Evolutionary conservation across 306 rosid genomes (phyloP).

Genomic region (Castanea mollissima): DNA sequence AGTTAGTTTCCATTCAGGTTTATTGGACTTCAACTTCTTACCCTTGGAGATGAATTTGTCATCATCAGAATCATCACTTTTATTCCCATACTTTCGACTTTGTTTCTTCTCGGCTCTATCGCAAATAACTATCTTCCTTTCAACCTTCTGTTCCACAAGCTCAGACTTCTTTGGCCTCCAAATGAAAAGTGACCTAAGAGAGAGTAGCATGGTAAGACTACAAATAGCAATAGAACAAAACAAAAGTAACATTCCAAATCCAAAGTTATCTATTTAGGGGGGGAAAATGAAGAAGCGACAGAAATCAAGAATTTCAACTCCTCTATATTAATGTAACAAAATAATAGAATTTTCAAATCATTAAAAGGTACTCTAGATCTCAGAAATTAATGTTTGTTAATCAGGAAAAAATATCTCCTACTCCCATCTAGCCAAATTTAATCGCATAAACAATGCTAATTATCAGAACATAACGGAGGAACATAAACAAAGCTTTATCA

Average conservation of each 20-base stretch:
- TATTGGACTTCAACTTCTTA: slow-evolving; percentile 41
- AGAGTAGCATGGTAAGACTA: slow-evolving; percentile 3
- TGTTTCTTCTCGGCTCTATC: slow-evolving; percentile 48
- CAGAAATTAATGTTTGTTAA: not conserved
- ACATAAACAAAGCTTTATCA: not conserved
- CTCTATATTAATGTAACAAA: not conserved
- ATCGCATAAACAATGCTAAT: not conserved
- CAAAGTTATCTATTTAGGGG: not conserved
- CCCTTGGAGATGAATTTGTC: slow-evolving; percentile 48
- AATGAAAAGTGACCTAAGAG: slow-evolving; percentile 75
- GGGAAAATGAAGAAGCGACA: not conserved
- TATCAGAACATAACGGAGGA: not conserved
- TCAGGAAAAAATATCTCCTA: not conserved
- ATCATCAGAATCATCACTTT: slow-evolving; percentile 53
- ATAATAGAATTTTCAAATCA: not conserved
- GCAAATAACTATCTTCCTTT: slow-evolving; percentile 51
- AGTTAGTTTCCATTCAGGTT: slow-evolving; percentile 25
- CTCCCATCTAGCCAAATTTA: not conserved
- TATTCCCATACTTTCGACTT: slow-evolving; percentile 38
- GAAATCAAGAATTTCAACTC: not conserved
- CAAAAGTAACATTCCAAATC: not conserved
- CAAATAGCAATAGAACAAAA: not conserved
- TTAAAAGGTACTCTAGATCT: not conserved
- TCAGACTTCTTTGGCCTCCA: slow-evolving; percentile 78
- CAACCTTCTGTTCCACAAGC: slow-evolving; percentile 52